Conservation (phyloP, 2,329 filamentous ascomycete genomes). For the Byssochlamys sp. region DNA sequence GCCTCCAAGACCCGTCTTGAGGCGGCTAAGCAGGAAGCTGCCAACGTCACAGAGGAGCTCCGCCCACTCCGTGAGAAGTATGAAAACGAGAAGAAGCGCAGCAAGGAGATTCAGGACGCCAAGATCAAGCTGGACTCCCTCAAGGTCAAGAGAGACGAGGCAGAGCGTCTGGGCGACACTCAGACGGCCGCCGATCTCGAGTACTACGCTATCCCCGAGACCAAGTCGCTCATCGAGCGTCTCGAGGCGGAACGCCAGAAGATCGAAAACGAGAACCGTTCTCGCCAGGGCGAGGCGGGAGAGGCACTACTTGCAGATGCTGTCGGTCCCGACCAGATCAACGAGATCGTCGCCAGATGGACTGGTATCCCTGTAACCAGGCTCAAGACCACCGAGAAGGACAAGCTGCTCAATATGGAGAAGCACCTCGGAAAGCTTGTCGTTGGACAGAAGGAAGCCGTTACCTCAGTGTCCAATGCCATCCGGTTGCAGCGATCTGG, state of each 20-base stretch:
- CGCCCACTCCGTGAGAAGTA: conserved; percentile 90
- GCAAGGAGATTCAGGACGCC: conserved; percentile 83
- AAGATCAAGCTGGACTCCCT: conserved; percentile 90
- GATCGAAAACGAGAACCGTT: conserved; percentile 59
- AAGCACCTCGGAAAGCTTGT: conserved; percentile 72
- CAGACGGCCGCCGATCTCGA: conserved; percentile 83
- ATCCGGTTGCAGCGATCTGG: conserved; percentile 92
- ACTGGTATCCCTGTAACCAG: conserved; percentile 96
- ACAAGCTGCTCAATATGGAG: conserved; percentile 98
- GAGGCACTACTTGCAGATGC: conserved; percentile 77
- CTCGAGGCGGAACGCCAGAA: conserved; percentile 72
- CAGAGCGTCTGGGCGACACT: conserved; percentile 77
- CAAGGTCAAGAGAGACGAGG: conserved; percentile 84
- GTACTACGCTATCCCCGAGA: conserved; percentile 94
- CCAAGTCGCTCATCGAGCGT: conserved; percentile 66
- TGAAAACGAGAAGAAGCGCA: conserved; percentile 80
- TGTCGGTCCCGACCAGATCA: conserved; percentile 95
- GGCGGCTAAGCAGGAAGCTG: conserved; percentile 78
- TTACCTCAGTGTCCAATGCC: conserved; percentile 84
- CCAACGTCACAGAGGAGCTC: conserved; percentile 88
- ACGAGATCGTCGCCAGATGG: conserved; percentile 93
- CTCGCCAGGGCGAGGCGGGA: conserved; percentile 50
- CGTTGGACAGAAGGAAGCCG: conserved; percentile 88
- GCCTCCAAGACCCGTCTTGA: conserved; percentile 75
- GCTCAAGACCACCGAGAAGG: conserved; percentile 89